A percentile compares a stretch with the other conserved stretches of the same genome.
phyloP scores from a whole-genome alignment of 306 rosid species.

The Trichosanthes cucumerina region DNA sequence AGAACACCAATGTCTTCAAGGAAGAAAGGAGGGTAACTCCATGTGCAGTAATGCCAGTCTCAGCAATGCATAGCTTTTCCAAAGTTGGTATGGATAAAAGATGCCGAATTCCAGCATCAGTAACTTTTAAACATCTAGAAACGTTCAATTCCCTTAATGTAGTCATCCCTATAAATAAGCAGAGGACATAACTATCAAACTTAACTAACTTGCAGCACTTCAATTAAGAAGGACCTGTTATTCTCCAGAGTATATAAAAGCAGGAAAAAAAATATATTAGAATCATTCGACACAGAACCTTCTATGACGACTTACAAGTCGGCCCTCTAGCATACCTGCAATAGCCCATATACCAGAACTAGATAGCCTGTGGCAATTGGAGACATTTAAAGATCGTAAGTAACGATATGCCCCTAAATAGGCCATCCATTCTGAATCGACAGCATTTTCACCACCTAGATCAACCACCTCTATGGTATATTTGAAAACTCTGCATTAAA shows the following conservation, averaged over 20 bases:
- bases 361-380: constrained; percentile 54
- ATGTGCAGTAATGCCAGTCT: constrained; percentile 29
- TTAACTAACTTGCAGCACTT: neutral
- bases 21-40: constrained; percentile 44
- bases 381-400: constrained; percentile 41
- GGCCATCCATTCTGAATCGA: constrained; percentile 92
- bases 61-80: constrained; percentile 56
- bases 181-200: neutral
- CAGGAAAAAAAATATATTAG: neutral
- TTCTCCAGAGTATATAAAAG: neutral
- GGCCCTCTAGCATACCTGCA: constrained; percentile 34
- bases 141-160: constrained; percentile 55
- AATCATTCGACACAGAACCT: neutral
- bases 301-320: neutral
- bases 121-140: constrained; percentile 64
- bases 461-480: constrained; percentile 56
- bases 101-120: constrained; percentile 60
- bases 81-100: constrained; percentile 46
- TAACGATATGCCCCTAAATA: constrained; percentile 70
- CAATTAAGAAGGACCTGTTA: neutral
- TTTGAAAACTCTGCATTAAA: constrained; percentile 50
- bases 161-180: constrained; percentile 42
- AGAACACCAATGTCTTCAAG: constrained; percentile 45
- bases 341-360: constrained; percentile 71
- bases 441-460: constrained; percentile 36